These are phyloP conservation scores for Dryas drummondii DNA, from an alignment of 306 rosid genomes.

Conservation along the genomic window DNA sequence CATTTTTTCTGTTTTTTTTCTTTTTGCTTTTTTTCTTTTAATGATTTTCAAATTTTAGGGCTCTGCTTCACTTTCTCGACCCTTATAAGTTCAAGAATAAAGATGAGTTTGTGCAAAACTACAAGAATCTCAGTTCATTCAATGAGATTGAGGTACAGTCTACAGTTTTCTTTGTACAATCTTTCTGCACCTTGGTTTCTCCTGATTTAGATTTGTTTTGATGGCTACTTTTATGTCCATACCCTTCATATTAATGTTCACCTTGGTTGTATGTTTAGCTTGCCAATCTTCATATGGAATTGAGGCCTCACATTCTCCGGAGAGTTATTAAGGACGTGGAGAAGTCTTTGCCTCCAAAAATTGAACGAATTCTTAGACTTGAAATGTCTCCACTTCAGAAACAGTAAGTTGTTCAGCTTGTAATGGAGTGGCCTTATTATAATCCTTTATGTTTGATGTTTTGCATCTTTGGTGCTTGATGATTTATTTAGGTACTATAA, in stretches of 20 bases:
- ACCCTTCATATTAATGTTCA: neutral
- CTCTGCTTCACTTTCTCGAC: conserved; percentile 97
- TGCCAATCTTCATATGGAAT: conserved; percentile 95
- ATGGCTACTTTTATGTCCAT: conserved; percentile 17
- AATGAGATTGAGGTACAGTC: conserved; percentile 83
- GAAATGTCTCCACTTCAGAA: conserved; percentile 99
- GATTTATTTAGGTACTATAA: conserved; percentile 76
- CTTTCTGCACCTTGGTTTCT: conserved; percentile 4
- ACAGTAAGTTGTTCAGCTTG: conserved; percentile 58
- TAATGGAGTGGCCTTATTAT: conserved; percentile 7
- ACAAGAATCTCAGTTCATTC: conserved; percentile 97
- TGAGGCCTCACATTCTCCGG: conserved; percentile 98
- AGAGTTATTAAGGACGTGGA: conserved; percentile 99
- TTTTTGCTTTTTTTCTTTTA: neutral
- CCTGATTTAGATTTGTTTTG: neutral
- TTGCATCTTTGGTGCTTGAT: conserved; percentile 22
- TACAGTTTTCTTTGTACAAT: neutral
- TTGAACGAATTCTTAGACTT: conserved; percentile 95
- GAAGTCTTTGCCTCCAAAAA: conserved; percentile 97
- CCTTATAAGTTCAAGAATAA: conserved; percentile 77
- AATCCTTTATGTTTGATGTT: conserved; percentile 23
- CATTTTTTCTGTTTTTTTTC: neutral
- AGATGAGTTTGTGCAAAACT: conserved; percentile 95
- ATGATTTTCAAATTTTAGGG: conserved; percentile 49
- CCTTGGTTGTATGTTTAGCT: conserved; percentile 50